Percentiles rank a stretch among this genome's conserved stretches.
phyloP scores from a whole-genome alignment of 805 yeast genomes.

The Metschnikowia picachoensis region DNA sequence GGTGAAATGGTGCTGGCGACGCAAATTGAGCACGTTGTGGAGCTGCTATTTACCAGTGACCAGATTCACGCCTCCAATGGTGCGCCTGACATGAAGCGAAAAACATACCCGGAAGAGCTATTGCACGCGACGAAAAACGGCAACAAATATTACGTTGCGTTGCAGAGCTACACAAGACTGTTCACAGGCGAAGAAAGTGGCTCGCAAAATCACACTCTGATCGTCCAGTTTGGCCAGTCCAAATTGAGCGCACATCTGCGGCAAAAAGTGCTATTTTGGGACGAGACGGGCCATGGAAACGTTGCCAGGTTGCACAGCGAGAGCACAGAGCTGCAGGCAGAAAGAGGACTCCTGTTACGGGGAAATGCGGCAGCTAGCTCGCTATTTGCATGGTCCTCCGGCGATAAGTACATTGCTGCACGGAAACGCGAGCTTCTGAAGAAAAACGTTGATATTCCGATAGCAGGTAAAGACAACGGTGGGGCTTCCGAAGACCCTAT shows the following conservation, averaged over 20 bases:
- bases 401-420: conserved; percentile 35
- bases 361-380: conserved; percentile 24
- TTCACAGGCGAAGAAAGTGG: conserved; percentile 21
- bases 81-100: neutral
- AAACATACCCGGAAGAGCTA: conserved; percentile 31
- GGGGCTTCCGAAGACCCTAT: neutral
- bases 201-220: neutral
- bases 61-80: too few relatives aligned
- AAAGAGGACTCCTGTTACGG: neutral
- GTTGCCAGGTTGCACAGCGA: neutral
- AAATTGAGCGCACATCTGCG: conserved; percentile 11
- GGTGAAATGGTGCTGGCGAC: too few relatives aligned
- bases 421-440: conserved; percentile 26
- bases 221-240: conserved; percentile 27
- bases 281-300: conserved; percentile 7
- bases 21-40: neutral
- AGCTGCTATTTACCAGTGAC: neutral
- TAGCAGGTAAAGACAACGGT: neutral
- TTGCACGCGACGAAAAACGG: conserved; percentile 29
- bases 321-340: neutral
- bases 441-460: neutral
- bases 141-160: conserved; percentile 28
- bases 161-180: conserved; percentile 35
- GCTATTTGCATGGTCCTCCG: conserved; percentile 43
- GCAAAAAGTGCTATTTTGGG: conserved; percentile 14